These are phyloP conservation scores for Boletus reticulatus DNA, from an alignment of 768 basidiomycete species.

Conservation along the genomic window DNA sequence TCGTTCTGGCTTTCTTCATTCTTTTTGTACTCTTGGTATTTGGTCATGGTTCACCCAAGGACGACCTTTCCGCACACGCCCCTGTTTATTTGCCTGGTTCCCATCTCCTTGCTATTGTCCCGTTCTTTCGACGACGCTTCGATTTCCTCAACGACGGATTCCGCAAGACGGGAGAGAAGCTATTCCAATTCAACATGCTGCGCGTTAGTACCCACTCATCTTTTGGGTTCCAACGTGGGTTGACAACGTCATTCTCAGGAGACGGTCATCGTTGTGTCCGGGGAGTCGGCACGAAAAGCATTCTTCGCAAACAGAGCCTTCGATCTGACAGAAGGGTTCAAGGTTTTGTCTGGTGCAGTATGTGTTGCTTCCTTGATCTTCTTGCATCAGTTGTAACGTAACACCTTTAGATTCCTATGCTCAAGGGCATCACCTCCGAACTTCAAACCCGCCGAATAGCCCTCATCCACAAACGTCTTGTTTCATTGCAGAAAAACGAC, in stretches of 20 bases:
- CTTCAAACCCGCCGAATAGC: constrained; percentile 59
- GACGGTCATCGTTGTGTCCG: constrained; percentile 73
- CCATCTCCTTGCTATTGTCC: constrained; percentile 54
- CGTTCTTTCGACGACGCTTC: constrained; percentile 68
- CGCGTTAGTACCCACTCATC: constrained; percentile 43
- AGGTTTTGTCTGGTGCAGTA: constrained; percentile 75
- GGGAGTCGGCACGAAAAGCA: constrained; percentile 62
- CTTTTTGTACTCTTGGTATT: constrained; percentile 40
- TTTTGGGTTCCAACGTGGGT: constrained; percentile 11
- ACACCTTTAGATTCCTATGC: constrained; percentile 62
- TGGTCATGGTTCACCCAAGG: constrained; percentile 39
- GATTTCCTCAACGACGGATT: constrained; percentile 77
- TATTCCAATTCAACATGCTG: constrained; percentile 71
- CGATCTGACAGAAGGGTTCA: constrained; percentile 78
- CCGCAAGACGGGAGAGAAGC: constrained; percentile 57
- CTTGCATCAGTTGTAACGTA: constrained; percentile 15
- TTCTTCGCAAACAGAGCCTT: constrained; percentile 71
- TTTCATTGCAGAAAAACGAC: constrained; percentile 59
- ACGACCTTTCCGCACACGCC: constrained; percentile 39
- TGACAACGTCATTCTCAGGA: constrained; percentile 44
- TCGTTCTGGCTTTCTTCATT: constrained; percentile 33
- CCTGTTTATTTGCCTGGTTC: constrained; percentile 59
- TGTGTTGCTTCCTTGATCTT: constrained; percentile 28
- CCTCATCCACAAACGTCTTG: constrained; percentile 70
- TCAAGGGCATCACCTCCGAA: constrained; percentile 71